Base-by-base conservation (phyloP, 345 rosid genomes). In the Sonneratia alba region DNA sequence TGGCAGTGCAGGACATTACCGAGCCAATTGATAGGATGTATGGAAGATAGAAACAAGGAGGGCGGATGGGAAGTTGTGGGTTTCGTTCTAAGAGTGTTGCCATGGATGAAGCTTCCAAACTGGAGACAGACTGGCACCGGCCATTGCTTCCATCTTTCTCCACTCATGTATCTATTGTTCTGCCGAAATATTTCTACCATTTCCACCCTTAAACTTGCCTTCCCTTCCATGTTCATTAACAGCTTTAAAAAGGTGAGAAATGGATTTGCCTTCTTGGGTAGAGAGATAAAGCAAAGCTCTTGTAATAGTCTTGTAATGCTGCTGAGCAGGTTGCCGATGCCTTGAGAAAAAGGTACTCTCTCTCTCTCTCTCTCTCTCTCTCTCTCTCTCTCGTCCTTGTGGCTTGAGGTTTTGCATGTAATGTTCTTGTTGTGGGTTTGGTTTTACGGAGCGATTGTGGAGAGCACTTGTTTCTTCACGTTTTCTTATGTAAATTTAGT, bases 1-100 rank as follows among this genome's bases (percentile, higher is more conserved):
- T 87, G 75, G 97, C 97, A 1, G 88, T 89, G 81, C 91, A 84
- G 79, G 89, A 83, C 78, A 72, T 73, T 63, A 87, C 91, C 1
- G 89, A 85, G 62, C 87, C 92, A 42, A 80, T 86, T 49, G 80
- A 86, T 74, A 69, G 80, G 63, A 74, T 79, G 18, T 84, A 72
- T 6, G 27, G 22, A 24, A n/a, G 9, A 57, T n/a, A 57, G 11
- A 57, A 21, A 24, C 34, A 57, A 13, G 72, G 45, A 4, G 45
- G 6, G 45, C 10, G 45, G 10, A 42, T 42, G 45, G 36, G 63
- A 57, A 57, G 63, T 7, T 24, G 32, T 57, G 63, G 63, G 21
- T 24, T n/a, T 57, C 14, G 13, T 57, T 70, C 76, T 82, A 67
- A 67, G 49, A 42, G 21, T 53, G 57, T 75, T 71, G 85, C 82